Evolutionary conservation across 352 stramenopile genomes (phyloP).

Genomic region (Phytophthora tubulina): DNA sequence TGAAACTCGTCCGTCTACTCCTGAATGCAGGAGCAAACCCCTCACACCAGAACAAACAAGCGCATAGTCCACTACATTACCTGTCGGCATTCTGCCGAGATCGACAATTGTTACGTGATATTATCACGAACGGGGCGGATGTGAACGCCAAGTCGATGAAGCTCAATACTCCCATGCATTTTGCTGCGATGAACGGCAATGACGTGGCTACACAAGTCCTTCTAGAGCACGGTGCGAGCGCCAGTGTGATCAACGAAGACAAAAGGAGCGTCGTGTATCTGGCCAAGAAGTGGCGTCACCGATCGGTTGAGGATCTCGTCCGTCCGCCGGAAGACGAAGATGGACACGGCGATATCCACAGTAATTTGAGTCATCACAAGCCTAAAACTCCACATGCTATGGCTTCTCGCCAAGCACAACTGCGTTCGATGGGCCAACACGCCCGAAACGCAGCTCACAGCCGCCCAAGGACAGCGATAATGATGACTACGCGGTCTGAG

Average conservation of each 20-base stretch:
- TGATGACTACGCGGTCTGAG: conserved; percentile 54
- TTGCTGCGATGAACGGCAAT: conserved; percentile 83
- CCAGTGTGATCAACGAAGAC: conserved; percentile 79
- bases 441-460: conserved; percentile 11
- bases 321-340: conserved; percentile 53
- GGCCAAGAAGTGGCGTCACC: conserved; percentile 79
- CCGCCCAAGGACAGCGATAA: conserved; percentile 29
- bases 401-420: conserved; percentile 33
- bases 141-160: conserved; percentile 80
- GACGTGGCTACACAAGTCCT: conserved; percentile 70
- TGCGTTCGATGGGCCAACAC: conserved; percentile 29
- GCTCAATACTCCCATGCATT: conserved; percentile 79
- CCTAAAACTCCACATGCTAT: conserved; percentile 11
- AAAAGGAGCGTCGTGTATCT: conserved; percentile 80
- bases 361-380: conserved; percentile 14
- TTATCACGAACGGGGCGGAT: conserved; percentile 62
- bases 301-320: conserved; percentile 64
- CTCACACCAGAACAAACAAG: conserved; percentile 76
- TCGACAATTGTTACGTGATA: conserved; percentile 50
- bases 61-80: conserved; percentile 72
- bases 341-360: conserved; percentile 14
- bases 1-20: conserved; percentile 60
- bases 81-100: conserved; percentile 72
- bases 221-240: conserved; percentile 64
- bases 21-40: conserved; percentile 62